A percentile compares a stretch with the other conserved stretches of the same genome.
Evolutionary conservation across 176 grass and related monocot genomes (phyloP).

Genomic region (Phragmites australis): DNA sequence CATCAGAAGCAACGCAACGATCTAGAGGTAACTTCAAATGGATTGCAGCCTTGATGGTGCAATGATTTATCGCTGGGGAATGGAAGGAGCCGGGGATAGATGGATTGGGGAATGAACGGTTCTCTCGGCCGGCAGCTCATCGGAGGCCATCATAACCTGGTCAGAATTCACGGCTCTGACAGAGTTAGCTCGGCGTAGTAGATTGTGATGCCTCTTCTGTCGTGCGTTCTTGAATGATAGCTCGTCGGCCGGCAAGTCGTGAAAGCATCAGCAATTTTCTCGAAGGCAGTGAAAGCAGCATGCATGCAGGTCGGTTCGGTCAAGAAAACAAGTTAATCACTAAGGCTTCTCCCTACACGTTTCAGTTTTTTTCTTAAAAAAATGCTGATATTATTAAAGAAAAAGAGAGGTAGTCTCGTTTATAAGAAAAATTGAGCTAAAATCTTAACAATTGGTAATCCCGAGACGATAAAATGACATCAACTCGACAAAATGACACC

Average conservation of each 20-base stretch:
- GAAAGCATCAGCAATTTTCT: neutral
- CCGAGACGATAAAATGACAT: too few species aligned
- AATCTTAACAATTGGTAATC: too few species aligned
- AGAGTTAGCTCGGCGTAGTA: neutral
- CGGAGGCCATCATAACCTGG: conserved; percentile 22
- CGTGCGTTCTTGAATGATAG: conserved; percentile 8
- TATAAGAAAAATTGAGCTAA: too few species aligned
- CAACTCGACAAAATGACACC: too few species aligned
- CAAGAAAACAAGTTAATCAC: neutral
- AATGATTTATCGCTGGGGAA: conserved; percentile 22
- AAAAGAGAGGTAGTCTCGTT: too few species aligned
- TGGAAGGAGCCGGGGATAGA: neutral
- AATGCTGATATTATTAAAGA: too few species aligned
- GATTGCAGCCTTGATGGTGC: neutral
- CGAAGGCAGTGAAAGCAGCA: conserved; percentile 32
- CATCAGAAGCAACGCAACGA: neutral
- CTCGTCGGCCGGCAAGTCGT: conserved; percentile 23
- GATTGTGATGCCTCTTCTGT: conserved; percentile 25
- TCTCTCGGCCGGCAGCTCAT: neutral
- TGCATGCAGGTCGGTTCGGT: neutral
- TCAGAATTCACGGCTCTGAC: neutral
- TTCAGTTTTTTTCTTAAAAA: too few species aligned
- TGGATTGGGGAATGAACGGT: conserved; percentile 34
- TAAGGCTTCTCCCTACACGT: neutral
- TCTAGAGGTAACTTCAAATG: neutral